Base-by-base conservation (phyloP, 139 green algal genomes). In the Chlorella sp. region DNA sequence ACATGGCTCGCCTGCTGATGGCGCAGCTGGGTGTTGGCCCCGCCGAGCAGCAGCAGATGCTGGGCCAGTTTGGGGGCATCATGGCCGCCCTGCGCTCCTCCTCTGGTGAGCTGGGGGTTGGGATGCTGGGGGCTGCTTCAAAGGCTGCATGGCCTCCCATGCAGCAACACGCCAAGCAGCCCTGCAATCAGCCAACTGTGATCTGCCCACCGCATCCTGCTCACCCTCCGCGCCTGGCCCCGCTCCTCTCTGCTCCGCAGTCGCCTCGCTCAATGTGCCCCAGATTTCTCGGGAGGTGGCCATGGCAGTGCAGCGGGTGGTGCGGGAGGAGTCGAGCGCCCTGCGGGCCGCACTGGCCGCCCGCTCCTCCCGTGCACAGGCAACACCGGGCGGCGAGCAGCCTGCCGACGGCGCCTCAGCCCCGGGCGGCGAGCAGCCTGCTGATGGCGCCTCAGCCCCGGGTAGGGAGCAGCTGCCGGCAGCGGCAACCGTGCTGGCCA, bases 41-140 rank as follows among this genome's bases (percentile, higher is more conserved):
- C 6, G 78, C 62, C 3, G 43, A n/a, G 26, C 78, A 84, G 78
- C 43, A 75, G 78, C 78, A 84, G 62, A 32, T 84, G 78, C 64
- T 84, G 62, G 62, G 60, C 30, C 69, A 85, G 81, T 64, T 80
- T 32, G 38, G 20, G 0, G 81, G 81, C 28, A 73, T 85, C 36
- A 85, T 58, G 36, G 70, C 44, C 32, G 81, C 81, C 2, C 51
- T 85, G 81, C 81, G 56, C 30, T 58, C 80, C 70, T 80, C 81
- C 36, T 82, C 76, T 1, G 76, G 76, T 82, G 76, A 30, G 76
- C n/a, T 44, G 65, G 20, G 20, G 60, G 60, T 67, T 6, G 30
- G 60, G 60, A 32, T 19, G 16, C 20, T 67, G 60, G 60, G 20
- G 60, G 13, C 30, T 65, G 7, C 22, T 70, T 38, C 64, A 38